Evolutionary conservation across 208 protist genomes (phyloP).

Genomic region (Leishmania tarentolae): DNA sequence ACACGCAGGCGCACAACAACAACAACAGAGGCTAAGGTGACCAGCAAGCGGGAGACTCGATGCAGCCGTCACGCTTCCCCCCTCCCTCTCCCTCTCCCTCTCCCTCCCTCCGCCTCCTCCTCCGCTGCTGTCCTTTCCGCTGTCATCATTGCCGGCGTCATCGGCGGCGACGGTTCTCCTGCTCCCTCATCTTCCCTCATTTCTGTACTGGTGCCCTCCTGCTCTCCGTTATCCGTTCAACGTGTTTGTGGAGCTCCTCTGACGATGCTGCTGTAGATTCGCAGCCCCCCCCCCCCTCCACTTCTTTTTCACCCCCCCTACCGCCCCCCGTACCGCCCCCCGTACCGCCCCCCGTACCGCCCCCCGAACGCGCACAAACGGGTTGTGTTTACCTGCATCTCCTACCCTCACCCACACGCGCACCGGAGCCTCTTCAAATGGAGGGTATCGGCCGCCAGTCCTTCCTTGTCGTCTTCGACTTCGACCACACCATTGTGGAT

Average conservation of each 20-base stretch:
- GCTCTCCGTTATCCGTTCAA: no score
- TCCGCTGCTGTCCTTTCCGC: neutral
- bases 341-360: no score
- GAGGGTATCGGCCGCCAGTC: slow-evolving; percentile 71
- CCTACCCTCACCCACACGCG: slow-evolving; percentile 1
- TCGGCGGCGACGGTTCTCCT: neutral
- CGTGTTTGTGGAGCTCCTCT: neutral
- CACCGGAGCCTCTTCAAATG: neutral
- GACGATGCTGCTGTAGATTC: neutral
- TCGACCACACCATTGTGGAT: slow-evolving; percentile 87
- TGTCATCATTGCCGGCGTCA: neutral
- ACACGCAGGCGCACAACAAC: neutral
- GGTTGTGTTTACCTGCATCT: no score
- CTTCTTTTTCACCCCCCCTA: neutral
- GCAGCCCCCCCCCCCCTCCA: neutral
- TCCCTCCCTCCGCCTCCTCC: neutral
- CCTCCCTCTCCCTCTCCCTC: neutral
- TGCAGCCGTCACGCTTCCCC: neutral
- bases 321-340: neutral
- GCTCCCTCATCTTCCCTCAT: neutral
- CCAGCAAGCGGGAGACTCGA: neutral
- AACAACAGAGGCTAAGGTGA: neutral
- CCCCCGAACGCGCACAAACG: no score
- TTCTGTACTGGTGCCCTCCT: neutral
- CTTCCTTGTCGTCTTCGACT: slow-evolving; percentile 91